Percentiles rank a stretch among this genome's conserved stretches.
Conservation (phyloP, 2,329 filamentous ascomycete genomes). For the Fusarium sp. region DNA sequence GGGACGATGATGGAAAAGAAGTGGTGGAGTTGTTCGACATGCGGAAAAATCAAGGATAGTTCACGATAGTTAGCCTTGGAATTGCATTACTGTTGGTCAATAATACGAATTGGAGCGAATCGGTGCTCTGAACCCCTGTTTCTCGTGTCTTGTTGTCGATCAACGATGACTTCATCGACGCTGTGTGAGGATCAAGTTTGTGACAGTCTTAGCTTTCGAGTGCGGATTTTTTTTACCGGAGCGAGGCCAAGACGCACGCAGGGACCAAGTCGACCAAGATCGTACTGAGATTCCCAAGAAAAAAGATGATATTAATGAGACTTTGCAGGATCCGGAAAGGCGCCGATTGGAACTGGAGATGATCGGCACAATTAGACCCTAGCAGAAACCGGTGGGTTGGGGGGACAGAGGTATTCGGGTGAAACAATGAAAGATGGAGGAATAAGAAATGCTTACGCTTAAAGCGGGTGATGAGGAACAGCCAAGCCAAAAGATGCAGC, state of each 20-base stretch:
- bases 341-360: conserved; percentile 50
- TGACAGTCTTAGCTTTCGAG: conserved; percentile 18
- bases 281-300: conserved; percentile 33
- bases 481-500: background rate
- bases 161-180: conserved; percentile 44
- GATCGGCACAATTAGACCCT: conserved; percentile 48
- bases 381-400: conserved; percentile 29
- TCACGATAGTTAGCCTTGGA: conserved; percentile 50
- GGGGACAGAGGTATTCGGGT: conserved; percentile 13
- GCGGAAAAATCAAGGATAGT: conserved; percentile 66
- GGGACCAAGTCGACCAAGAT: conserved; percentile 38
- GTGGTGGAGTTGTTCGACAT: conserved; percentile 70
- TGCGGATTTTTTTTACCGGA: conserved; percentile 3
- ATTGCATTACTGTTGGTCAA: conserved; percentile 11
- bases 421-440: conserved; percentile 21
- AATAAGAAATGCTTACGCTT: conserved; percentile 14
- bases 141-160: conserved; percentile 14
- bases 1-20: conserved; percentile 63
- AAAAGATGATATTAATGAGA: conserved; percentile 38
- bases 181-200: conserved; percentile 8
- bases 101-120: conserved; percentile 18
- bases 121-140: conserved; percentile 28
- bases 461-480: conserved; percentile 24
- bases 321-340: conserved; percentile 47
- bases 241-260: conserved; percentile 35